These are phyloP conservation scores for Kluyveromyces sp. DNA, from an alignment of 1,139 yeast species.

Conservation along the genomic window DNA sequence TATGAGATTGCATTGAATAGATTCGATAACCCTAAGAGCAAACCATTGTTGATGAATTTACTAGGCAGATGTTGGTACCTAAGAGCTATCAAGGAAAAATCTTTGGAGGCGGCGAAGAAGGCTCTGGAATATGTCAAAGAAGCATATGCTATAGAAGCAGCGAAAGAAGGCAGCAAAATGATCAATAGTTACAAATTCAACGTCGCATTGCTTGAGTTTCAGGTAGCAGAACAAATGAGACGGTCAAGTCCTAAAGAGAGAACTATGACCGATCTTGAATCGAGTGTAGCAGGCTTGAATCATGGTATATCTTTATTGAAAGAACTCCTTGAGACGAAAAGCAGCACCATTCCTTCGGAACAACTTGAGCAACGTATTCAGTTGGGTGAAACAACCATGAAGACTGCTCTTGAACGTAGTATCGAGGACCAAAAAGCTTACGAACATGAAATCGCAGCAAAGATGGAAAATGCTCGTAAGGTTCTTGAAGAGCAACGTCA, in stretches of 20 bases:
- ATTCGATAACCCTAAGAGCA: slow-evolving; percentile 49
- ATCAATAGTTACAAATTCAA: slow-evolving; percentile 59
- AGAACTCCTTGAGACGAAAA: slow-evolving; percentile 48
- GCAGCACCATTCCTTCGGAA: slow-evolving; percentile 64
- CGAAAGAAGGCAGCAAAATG: slow-evolving; percentile 30
- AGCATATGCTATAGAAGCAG: slow-evolving; percentile 43
- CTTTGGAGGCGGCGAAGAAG: slow-evolving; percentile 48
- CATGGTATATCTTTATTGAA: slow-evolving; percentile 57
- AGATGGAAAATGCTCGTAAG: slow-evolving; percentile 58
- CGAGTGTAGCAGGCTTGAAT: slow-evolving; percentile 51
- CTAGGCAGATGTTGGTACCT: slow-evolving; percentile 89
- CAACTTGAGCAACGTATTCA: slow-evolving; percentile 81
- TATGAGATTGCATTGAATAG: slow-evolving; percentile 73
- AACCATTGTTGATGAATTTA: slow-evolving; percentile 55
- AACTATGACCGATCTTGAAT: slow-evolving; percentile 52
- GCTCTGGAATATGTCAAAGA: slow-evolving; percentile 57
- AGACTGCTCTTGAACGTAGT: slow-evolving; percentile 62
- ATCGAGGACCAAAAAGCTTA: slow-evolving; percentile 66
- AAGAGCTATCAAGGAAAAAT: slow-evolving; percentile 68
- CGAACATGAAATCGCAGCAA: slow-evolving; percentile 51
- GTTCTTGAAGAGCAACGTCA: slow-evolving; percentile 38
- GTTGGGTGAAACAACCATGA: slow-evolving; percentile 72
- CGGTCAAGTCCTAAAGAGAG: slow-evolving; percentile 58
- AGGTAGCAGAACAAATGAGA: slow-evolving; percentile 75
- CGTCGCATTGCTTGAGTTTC: slow-evolving; percentile 77